Percentiles rank a stretch among this genome's conserved stretches.
Evolutionary conservation across 2,329 filamentous ascomycete species (phyloP).

Genomic region (Periconia sp.): DNA sequence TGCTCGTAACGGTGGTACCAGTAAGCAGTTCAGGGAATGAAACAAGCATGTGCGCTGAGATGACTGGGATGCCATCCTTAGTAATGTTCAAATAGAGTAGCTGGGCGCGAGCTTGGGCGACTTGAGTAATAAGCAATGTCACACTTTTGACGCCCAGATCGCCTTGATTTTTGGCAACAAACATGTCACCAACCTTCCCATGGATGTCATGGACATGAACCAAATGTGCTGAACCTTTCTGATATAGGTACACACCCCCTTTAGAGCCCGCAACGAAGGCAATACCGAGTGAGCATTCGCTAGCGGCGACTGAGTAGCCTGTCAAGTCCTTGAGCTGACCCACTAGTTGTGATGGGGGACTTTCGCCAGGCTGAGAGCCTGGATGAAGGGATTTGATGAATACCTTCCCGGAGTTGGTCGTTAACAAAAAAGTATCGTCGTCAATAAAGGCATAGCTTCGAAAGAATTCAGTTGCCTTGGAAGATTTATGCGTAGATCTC

Average conservation of each 20-base stretch:
- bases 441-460: constrained; percentile 69
- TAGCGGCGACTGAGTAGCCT: constrained; percentile 56
- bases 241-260: constrained; percentile 52
- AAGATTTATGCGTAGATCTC: constrained; percentile 17
- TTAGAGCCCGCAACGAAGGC: constrained; percentile 55
- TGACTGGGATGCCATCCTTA: background rate
- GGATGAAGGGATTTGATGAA: constrained; percentile 47
- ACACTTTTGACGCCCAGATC: constrained; percentile 16
- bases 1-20: constrained; percentile 60
- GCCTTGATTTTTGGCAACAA: constrained; percentile 19
- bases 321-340: constrained; percentile 45
- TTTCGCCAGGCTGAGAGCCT: background rate
- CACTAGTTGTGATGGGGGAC: constrained; percentile 35
- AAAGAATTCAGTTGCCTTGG: constrained; percentile 51
- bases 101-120: constrained; percentile 44
- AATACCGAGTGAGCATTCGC: constrained; percentile 41
- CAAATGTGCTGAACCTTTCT: constrained; percentile 18
- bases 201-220: constrained; percentile 30
- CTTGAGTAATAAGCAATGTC: constrained; percentile 46
- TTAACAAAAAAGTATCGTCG: constrained; percentile 60
- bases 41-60: constrained; percentile 15
- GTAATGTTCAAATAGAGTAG: constrained; percentile 29
- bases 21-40: constrained; percentile 39
- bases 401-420: constrained; percentile 64
- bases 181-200: constrained; percentile 52